Conservation (phyloP, 352 stramenopile species). For the Phytophthora multivora region DNA sequence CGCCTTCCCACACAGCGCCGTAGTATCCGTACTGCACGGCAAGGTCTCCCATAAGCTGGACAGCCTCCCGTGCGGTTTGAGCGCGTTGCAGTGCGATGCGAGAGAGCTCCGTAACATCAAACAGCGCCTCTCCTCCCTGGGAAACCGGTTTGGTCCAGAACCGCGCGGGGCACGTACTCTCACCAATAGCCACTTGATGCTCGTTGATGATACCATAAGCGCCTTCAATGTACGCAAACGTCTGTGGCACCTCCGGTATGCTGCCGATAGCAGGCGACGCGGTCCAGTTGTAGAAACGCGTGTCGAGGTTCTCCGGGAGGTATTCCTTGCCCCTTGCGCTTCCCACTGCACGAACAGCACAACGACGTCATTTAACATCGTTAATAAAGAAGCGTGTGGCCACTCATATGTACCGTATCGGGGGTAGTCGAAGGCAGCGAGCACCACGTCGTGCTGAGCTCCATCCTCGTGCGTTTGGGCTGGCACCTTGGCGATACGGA, state of each 20-base stretch:
- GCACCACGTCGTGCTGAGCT: constrained; percentile 59
- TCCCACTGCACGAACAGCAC: constrained; percentile 46
- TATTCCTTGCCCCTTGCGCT: constrained; percentile 64
- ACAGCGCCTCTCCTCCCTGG: constrained; percentile 84
- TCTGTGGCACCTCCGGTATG: constrained; percentile 68
- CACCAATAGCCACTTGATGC: constrained; percentile 78
- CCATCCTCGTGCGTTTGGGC: constrained; percentile 48
- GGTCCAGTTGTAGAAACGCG: constrained; percentile 71
- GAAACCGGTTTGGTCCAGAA: constrained; percentile 66
- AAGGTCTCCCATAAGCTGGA: constrained; percentile 94
- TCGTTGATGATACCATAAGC: constrained; percentile 87
- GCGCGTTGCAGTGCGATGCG: constrained; percentile 89
- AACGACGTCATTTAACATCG: neutral
- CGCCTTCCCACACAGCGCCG: constrained; percentile 82
- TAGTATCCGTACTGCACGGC: constrained; percentile 94
- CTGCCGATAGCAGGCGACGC: constrained; percentile 60
- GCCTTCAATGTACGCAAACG: constrained; percentile 83
- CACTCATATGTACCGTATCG: constrained; percentile 57
- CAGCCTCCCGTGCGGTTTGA: constrained; percentile 77
- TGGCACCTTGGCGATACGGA: constrained; percentile 81
- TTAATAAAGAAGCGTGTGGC: no score
- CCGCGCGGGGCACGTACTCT: constrained; percentile 77
- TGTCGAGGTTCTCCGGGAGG: constrained; percentile 66
- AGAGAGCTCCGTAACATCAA: constrained; percentile 89
- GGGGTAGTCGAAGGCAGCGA: constrained; percentile 67